Evolutionary conservation across 176 grass and related monocot species (phyloP).

Genomic region (sorghum (Sorghum bicolor)): DNA sequence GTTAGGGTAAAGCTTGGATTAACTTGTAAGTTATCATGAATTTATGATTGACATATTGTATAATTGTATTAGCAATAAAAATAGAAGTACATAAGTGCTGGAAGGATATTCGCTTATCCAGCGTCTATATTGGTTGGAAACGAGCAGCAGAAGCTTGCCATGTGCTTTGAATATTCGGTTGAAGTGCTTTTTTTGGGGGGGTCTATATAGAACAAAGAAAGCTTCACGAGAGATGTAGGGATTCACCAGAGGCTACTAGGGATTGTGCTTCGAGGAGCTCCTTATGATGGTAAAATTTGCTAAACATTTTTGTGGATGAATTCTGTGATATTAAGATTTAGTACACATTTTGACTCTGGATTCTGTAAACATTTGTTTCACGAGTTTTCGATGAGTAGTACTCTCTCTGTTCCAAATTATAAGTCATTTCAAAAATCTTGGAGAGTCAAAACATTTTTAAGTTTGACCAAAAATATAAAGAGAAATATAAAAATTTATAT

Average conservation of each 20-base stretch:
- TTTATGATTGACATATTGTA: slow-evolving; percentile 52
- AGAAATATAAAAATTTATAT: too few relatives aligned
- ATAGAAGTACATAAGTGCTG: slow-evolving; percentile 37
- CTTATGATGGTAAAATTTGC: background rate
- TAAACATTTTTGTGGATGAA: too few relatives aligned
- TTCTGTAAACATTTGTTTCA: background rate
- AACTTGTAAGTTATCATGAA: slow-evolving; percentile 48
- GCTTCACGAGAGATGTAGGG: background rate
- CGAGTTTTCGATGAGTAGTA: background rate
- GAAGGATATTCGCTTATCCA: slow-evolving; percentile 15
- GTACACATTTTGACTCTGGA: background rate
- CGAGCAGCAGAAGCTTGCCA: background rate
- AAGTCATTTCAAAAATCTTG: too few relatives aligned
- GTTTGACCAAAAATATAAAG: too few relatives aligned
- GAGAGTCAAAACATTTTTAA: too few relatives aligned
- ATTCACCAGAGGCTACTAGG: background rate
- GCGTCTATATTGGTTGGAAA: slow-evolving; percentile 18
- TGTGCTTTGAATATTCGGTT: background rate
- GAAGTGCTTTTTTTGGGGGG: background rate
- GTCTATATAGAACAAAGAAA: background rate
- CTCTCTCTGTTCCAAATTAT: too few relatives aligned
- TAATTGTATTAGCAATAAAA: slow-evolving; percentile 54
- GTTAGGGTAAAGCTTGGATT: slow-evolving; percentile 46
- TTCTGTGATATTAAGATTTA: background rate
- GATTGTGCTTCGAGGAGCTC: background rate